These are phyloP conservation scores for Protea cynaroides DNA, from an alignment of 164 flowering plant genomes.

Conservation along the genomic window DNA sequence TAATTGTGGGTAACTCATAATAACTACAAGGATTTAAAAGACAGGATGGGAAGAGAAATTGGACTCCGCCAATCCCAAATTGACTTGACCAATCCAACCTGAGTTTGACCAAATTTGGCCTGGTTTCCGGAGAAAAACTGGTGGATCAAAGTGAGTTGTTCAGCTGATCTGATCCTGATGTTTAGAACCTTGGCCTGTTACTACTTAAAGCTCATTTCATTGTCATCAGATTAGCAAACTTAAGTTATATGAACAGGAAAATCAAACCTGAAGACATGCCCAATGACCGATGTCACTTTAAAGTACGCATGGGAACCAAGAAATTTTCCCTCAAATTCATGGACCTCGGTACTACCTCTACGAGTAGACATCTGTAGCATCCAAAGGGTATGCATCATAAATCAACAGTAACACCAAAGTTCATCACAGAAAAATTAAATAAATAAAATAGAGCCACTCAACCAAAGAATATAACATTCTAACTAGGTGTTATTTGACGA, in stretches of 20 bases:
- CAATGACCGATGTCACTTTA: slow-evolving; percentile 93
- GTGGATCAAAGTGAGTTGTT: no score
- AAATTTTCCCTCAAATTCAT: slow-evolving; percentile 84
- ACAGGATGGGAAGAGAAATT: no score
- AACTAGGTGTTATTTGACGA: no score
- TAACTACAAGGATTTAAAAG: no score
- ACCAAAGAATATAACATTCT: neutral
- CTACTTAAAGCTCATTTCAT: neutral
- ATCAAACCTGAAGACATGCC: slow-evolving; percentile 90
- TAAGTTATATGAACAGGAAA: neutral
- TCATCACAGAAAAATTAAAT: neutral
- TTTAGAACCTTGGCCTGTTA: no score
- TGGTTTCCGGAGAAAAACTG: no score
- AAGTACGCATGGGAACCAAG: slow-evolving; percentile 40
- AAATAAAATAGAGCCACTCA: neutral
- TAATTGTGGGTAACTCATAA: no score
- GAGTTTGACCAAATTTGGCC: no score
- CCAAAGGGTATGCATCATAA: slow-evolving; percentile 2
- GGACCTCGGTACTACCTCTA: slow-evolving; percentile 81
- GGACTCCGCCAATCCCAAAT: no score
- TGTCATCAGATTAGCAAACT: neutral
- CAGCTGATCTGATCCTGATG: no score
- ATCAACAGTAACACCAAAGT: neutral
- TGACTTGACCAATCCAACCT: no score
- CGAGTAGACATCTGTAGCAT: slow-evolving; percentile 70